Base-by-base conservation (phyloP, 2,329 filamentous ascomycete species). In the Sclerotinia spermophila region DNA sequence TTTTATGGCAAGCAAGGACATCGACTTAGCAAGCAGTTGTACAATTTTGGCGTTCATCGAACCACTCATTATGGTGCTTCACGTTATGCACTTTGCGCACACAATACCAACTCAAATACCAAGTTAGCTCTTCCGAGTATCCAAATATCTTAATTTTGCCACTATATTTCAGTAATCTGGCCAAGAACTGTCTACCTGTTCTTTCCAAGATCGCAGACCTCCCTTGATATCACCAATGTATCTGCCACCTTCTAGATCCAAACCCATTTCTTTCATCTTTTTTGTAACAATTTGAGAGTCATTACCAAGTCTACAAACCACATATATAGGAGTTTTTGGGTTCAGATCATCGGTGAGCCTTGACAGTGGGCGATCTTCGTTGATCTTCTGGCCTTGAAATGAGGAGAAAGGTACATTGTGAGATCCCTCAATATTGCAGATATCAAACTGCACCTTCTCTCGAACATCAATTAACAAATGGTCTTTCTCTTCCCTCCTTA, bases 361-460 rank as follows among this genome's bases (percentile, higher is more conserved):
- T 11, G 33, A 24, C 27, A 74, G 74, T 27, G 61, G 48, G 70
- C 77, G 38, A 67, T 71, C 51, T 33, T 73, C 53, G 44, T 72
- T 55, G 13, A 35, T 42, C 78, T 75, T 19, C 77, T 74, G 72
- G 73, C 5, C 77, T 73, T 42, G 74, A 24, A 87, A 81, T 0
- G 80, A 83, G 19, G 88, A 91, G 76, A 90, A 92, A 0, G 88
- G 92, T 0, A 94, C 79, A 75, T 93, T 97, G 66, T 96, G 81
- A 38, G 92, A 93, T 0, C 91, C 91, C 0, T 89, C 83, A 11
- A 99, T 84, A 72, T 85, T 89, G 73, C 91, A 94, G 59, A 98
- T 89, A 24, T 91, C 90, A 74, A 92, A 97, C 72, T 97, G 93
- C 40, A 93, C 92, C 76, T 88, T 88, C 75, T 97, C 93, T 2